phyloP scores from a whole-genome alignment of 2,329 filamentous ascomycete genomes.

The Emmonsiellopsis sp. region DNA sequence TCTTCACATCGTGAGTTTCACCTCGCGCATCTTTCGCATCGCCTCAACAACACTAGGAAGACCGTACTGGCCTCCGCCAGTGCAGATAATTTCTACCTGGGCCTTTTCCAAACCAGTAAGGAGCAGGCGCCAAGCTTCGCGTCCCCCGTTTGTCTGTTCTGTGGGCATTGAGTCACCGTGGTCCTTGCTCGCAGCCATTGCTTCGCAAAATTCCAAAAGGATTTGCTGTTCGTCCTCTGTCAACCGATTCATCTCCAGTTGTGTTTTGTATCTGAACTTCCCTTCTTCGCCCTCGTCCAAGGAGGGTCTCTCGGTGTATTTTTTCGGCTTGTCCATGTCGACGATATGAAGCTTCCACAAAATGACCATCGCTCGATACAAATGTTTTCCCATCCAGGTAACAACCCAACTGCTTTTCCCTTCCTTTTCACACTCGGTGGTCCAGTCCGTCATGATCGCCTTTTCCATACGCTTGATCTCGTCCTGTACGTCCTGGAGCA shows the following conservation, averaged over 20 bases:
- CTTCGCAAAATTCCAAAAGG: neutral
- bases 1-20: too few species aligned
- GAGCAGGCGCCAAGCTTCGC: neutral
- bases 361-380: constrained; percentile 2
- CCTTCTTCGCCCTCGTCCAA: neutral
- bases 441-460: neutral
- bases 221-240: neutral
- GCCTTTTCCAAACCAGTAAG: neutral
- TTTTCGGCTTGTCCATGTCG: neutral
- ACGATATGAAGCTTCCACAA: neutral
- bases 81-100: too few species aligned
- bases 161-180: neutral
- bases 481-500: constrained; percentile 1
- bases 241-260: neutral
- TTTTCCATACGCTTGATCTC: neutral
- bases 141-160: neutral
- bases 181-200: neutral
- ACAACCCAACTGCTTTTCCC: neutral
- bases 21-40: too few species aligned
- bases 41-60: too few species aligned
- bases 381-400: neutral
- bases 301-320: neutral
- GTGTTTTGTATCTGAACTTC: neutral
- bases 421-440: neutral
- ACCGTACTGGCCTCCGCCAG: too few species aligned